Conservation (phyloP, 192 early-diverging fungal species). For the Kickxella alabastrina region DNA sequence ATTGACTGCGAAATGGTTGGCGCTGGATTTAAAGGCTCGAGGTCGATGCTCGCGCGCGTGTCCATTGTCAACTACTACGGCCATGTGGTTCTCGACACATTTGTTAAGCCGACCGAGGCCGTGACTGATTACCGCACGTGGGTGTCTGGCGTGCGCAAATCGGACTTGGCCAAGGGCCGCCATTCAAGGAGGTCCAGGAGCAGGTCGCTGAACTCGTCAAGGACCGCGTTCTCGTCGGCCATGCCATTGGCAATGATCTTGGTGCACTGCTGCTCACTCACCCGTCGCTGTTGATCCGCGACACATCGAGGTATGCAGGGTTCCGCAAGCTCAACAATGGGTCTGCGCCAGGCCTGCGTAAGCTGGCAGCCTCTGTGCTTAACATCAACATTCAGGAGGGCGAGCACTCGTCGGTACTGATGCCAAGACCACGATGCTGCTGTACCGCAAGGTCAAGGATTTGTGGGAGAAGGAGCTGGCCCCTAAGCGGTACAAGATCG, state of each 20-base stretch:
- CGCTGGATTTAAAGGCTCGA: slow-evolving; percentile 73
- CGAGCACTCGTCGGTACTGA: slow-evolving; percentile 88
- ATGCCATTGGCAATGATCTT: slow-evolving; percentile 88
- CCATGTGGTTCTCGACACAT: slow-evolving; percentile 76
- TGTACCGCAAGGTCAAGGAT: slow-evolving; percentile 78
- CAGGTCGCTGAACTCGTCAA: slow-evolving; percentile 78
- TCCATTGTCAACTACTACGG: slow-evolving; percentile 93
- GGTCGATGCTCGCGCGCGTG: slow-evolving; percentile 90
- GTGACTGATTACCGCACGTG: slow-evolving; percentile 93
- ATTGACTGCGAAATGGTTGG: slow-evolving; percentile 99
- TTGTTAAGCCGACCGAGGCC: slow-evolving; percentile 72
- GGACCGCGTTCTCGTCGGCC: slow-evolving; percentile 86
- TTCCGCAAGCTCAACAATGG: slow-evolving; percentile 67
- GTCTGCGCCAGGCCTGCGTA: slow-evolving; percentile 66
- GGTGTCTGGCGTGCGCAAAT: slow-evolving; percentile 87
- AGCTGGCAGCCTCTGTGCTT: slow-evolving; percentile 69
- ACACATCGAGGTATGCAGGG: slow-evolving; percentile 75
- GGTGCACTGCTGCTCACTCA: slow-evolving; percentile 75
- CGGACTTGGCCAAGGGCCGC: slow-evolving; percentile 59
- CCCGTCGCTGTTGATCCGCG: slow-evolving; percentile 71
- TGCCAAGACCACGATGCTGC: slow-evolving; percentile 82
- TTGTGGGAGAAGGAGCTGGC: slow-evolving; percentile 70
- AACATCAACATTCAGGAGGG: slow-evolving; percentile 82
- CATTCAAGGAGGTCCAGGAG: slow-evolving; percentile 77
- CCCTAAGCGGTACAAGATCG: slow-evolving; percentile 31